Conservation (phyloP, 768 basidiomycete genomes). For the Gautieria morchelliformis region DNA sequence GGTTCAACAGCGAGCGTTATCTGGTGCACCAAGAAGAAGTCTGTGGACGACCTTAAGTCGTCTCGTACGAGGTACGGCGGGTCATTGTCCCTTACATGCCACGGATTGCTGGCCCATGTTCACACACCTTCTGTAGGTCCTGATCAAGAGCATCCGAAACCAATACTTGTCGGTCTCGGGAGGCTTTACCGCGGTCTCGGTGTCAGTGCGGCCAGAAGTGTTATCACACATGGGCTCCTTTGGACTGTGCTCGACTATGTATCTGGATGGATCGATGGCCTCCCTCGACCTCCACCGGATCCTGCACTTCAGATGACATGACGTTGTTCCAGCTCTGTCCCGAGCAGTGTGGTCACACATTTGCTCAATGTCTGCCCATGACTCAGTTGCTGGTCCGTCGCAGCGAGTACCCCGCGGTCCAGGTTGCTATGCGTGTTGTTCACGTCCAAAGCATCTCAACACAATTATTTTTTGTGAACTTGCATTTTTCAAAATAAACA, state of each 20-base stretch:
- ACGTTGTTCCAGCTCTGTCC: no score
- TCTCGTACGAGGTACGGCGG: conserved; percentile 61
- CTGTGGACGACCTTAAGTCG: conserved; percentile 66
- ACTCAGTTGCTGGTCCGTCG: no score
- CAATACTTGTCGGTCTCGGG: conserved; percentile 64
- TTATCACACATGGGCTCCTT: conserved; percentile 86
- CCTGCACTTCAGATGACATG: neutral
- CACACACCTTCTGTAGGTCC: conserved; percentile 44
- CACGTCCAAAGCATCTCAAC: no score
- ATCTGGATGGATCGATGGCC: conserved; percentile 59
- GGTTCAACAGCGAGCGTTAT: conserved; percentile 85
- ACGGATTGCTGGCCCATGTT: neutral
- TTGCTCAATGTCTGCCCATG: no score
- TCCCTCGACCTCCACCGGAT: conserved; percentile 22
- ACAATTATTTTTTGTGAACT: no score
- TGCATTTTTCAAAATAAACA: no score
- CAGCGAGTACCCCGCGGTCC: no score
- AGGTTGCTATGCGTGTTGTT: no score
- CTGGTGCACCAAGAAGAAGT: conserved; percentile 65
- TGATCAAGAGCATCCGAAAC: conserved; percentile 68
- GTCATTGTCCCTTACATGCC: neutral
- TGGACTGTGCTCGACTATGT: conserved; percentile 91
- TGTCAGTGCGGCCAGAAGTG: conserved; percentile 84
- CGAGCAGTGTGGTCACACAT: no score
- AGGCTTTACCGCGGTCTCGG: conserved; percentile 91